Percentiles rank a stretch among this genome's conserved stretches.
These are phyloP conservation scores for Nidula microcarpa DNA, from an alignment of 768 basidiomycete species.

Conservation along the genomic window DNA sequence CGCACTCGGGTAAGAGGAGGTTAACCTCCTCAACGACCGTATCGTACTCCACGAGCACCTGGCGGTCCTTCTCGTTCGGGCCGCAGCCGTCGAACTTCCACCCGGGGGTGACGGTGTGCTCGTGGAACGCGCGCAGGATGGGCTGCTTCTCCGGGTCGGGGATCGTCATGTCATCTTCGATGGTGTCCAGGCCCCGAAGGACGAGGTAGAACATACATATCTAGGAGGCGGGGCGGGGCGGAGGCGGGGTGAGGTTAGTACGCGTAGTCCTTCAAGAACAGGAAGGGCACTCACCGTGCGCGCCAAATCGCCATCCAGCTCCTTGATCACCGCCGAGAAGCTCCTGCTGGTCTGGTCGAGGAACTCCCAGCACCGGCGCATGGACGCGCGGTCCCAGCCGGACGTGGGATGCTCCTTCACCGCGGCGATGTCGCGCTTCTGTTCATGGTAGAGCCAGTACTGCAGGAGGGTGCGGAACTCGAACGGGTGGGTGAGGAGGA, in stretches of 20 bases:
- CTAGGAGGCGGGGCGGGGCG: constrained; percentile 36
- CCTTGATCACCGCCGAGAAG: constrained; percentile 92
- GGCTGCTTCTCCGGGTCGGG: constrained; percentile 84
- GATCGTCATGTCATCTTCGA: constrained; percentile 98
- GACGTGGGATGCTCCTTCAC: constrained; percentile 72
- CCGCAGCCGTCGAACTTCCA: constrained; percentile 86
- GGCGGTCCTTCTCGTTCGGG: constrained; percentile 84
- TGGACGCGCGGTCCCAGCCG: constrained; percentile 82
- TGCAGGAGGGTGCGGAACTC: constrained; percentile 85
- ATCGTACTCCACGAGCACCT: constrained; percentile 81
- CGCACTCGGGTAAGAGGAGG: constrained; percentile 60
- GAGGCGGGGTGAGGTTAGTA: no score
- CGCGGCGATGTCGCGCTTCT: constrained; percentile 77
- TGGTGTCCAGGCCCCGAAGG: constrained; percentile 90
- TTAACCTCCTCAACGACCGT: constrained; percentile 78
- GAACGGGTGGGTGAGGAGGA: constrained; percentile 73
- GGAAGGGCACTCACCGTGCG: constrained; percentile 64
- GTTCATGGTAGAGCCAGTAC: constrained; percentile 79
- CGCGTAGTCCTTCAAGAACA: neutral
- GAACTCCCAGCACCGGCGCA: constrained; percentile 89
- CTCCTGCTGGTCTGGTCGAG: constrained; percentile 86
- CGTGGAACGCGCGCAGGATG: constrained; percentile 77
- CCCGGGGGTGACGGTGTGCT: constrained; percentile 73
- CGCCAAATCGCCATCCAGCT: constrained; percentile 92
- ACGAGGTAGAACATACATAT: constrained; percentile 95